Conservation (phyloP, 2,329 filamentous ascomycete species). For the Alternaria arborescens region DNA sequence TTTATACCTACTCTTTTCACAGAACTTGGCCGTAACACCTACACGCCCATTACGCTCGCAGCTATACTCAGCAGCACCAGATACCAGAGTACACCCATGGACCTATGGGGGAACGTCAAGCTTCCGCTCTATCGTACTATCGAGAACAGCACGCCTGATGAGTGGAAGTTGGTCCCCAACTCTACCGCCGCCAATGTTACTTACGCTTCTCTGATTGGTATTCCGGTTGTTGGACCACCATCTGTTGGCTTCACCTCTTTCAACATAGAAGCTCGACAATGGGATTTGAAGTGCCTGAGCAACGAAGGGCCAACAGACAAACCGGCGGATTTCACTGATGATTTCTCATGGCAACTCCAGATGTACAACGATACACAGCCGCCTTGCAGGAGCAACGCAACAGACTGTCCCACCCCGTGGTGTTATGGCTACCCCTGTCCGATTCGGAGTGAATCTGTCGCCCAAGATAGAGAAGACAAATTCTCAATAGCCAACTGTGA, state of each 20-base stretch:
- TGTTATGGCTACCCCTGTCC: conserved; percentile 33
- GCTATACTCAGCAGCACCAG: conserved; percentile 36
- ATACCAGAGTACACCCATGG: conserved; percentile 33
- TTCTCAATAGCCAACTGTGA: conserved; percentile 31
- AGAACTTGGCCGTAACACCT: conserved; percentile 28
- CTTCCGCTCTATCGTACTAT: conserved; percentile 35
- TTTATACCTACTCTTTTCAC: neutral
- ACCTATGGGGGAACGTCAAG: conserved; percentile 42
- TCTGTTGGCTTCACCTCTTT: conserved; percentile 23
- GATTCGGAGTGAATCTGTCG: conserved; percentile 29
- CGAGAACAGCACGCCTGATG: conserved; percentile 26
- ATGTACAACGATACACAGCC: neutral
- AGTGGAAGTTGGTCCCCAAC: conserved; percentile 29
- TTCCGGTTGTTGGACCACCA: conserved; percentile 27
- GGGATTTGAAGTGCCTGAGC: conserved; percentile 35
- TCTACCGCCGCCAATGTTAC: conserved; percentile 21
- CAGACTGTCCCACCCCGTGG: neutral
- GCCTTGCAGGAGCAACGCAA: conserved; percentile 11
- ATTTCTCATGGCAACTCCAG: conserved; percentile 29
- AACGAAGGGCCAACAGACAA: conserved; percentile 16
- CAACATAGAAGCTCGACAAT: conserved; percentile 37
- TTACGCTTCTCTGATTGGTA: conserved; percentile 40
- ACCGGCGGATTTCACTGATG: conserved; percentile 12
- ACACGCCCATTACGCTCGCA: conserved; percentile 31
- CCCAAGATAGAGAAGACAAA: neutral